Percentiles rank a stretch among this genome's conserved stretches.
These are phyloP conservation scores for Wickerhamomyces pijperi DNA, from an alignment of 805 yeast genomes.

Conservation along the genomic window DNA sequence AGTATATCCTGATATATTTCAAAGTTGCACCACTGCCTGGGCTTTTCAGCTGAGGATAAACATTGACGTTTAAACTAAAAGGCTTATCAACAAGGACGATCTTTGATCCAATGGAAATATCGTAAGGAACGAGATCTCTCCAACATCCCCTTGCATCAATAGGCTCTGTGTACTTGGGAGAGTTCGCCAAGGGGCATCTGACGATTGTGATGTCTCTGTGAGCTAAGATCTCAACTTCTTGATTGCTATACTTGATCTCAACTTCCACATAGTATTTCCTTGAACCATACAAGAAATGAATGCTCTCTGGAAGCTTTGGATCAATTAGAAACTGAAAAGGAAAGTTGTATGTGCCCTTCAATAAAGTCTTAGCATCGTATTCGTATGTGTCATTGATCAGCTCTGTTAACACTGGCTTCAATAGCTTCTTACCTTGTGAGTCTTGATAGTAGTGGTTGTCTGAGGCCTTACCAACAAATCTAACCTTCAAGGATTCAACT, in stretches of 20 bases:
- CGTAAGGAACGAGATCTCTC: slow-evolving; percentile 10
- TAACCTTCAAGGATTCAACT: not conserved
- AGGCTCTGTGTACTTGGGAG: slow-evolving; percentile 5
- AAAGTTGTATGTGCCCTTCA: slow-evolving; percentile 11
- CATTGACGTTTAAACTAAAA: slow-evolving; percentile 5
- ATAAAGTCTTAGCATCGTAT: slow-evolving; percentile 1
- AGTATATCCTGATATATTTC: slow-evolving; percentile 6
- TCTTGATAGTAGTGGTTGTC: not conserved
- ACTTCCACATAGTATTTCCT: slow-evolving; percentile 10
- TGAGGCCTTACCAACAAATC: not conserved
- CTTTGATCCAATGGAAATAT: slow-evolving; percentile 8
- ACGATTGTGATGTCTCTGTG: slow-evolving; percentile 4
- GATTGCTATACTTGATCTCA: not conserved
- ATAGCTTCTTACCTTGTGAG: not conserved
- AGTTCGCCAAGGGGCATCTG: slow-evolving; percentile 10
- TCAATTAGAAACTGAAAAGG: slow-evolving; percentile 17
- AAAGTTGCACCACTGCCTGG: slow-evolving; percentile 2
- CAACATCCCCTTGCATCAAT: slow-evolving; percentile 9
- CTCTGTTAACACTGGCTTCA: not conserved
- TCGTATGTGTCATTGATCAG: slow-evolving; percentile 9
- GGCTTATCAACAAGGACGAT: slow-evolving; percentile 7
- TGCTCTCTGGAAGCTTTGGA: slow-evolving; percentile 11
- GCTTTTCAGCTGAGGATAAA: slow-evolving; percentile 2
- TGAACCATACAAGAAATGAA: slow-evolving; percentile 6
- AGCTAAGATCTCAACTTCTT: not conserved